These are phyloP conservation scores for Fagopyrum esculentum DNA, from an alignment of 148 eudicot species.

Conservation along the genomic window DNA sequence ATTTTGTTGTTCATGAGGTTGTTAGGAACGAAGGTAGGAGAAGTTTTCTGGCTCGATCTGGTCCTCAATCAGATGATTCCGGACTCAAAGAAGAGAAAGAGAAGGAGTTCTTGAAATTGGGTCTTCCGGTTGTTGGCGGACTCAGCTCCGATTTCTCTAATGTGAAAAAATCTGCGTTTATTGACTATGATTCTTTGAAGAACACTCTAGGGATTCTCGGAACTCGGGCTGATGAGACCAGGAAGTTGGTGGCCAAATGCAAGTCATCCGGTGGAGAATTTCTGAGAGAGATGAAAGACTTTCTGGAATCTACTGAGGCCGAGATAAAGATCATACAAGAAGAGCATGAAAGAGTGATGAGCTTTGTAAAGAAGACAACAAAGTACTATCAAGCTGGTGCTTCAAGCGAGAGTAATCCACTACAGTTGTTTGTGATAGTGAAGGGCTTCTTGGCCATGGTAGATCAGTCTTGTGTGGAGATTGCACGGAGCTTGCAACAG, in stretches of 20 bases:
- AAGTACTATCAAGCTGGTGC: conserved; percentile 78
- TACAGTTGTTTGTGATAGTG: conserved; percentile 60
- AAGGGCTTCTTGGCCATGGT: conserved; percentile 60
- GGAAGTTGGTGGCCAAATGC: conserved; percentile 35
- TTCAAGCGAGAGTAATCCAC: conserved; percentile 49
- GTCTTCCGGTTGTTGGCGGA: conserved; percentile 77
- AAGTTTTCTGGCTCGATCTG: conserved; percentile 23
- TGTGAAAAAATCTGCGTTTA: conserved; percentile 61
- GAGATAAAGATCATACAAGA: conserved; percentile 45
- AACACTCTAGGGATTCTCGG: conserved; percentile 28
- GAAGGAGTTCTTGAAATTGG: conserved; percentile 61
- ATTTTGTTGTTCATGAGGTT: conserved; percentile 32
- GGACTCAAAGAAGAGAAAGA: conserved; percentile 50
- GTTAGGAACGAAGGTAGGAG: conserved; percentile 38
- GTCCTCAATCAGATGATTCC: conserved; percentile 16
- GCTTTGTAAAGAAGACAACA: conserved; percentile 55
- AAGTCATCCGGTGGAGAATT: conserved; percentile 33
- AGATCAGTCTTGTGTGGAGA: conserved; percentile 62
- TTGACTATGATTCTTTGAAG: conserved; percentile 41
- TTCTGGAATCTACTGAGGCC: conserved; percentile 44
- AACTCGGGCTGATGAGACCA: conserved; percentile 31
- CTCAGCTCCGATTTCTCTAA: conserved; percentile 54
- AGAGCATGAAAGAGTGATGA: conserved; percentile 40
- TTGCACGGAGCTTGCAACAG: conserved; percentile 52
- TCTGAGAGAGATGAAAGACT: conserved; percentile 49